These are phyloP conservation scores for Suaeda aralocaspica DNA, from an alignment of 148 eudicot species.

Conservation along the genomic window DNA sequence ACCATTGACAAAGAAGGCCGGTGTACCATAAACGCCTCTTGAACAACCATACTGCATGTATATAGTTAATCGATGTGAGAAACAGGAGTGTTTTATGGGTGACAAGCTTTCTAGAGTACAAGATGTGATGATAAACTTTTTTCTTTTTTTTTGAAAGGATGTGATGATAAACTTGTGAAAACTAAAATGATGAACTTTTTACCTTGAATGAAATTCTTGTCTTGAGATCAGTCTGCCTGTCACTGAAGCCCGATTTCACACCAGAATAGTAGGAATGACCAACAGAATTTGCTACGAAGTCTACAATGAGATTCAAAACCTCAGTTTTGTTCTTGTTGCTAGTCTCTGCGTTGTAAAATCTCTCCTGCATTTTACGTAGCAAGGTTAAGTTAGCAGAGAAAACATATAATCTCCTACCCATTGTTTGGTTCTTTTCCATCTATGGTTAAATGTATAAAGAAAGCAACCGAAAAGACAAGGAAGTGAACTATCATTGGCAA, in stretches of 20 bases:
- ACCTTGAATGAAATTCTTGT: slow-evolving; percentile 93
- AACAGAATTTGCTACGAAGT: slow-evolving; percentile 36
- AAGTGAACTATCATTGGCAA: neutral
- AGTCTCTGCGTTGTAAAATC: slow-evolving; percentile 52
- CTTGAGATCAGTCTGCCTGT: slow-evolving; percentile 46
- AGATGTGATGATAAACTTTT: too few species aligned
- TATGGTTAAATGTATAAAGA: neutral
- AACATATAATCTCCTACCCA: neutral
- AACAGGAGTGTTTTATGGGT: neutral
- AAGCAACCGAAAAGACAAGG: neutral
- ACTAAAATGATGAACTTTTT: slow-evolving; percentile 4
- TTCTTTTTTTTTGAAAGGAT: too few species aligned
- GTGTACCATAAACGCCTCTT: slow-evolving; percentile 78
- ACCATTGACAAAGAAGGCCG: slow-evolving; percentile 74
- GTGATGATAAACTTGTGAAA: too few species aligned
- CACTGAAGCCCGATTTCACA: slow-evolving; percentile 55
- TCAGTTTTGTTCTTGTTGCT: slow-evolving; percentile 42
- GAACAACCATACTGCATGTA: slow-evolving; percentile 73
- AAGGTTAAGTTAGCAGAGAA: neutral
- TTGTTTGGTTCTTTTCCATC: neutral
- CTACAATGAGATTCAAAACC: slow-evolving; percentile 32
- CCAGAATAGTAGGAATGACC: slow-evolving; percentile 40
- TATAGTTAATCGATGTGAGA: neutral
- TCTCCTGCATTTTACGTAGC: slow-evolving; percentile 38
- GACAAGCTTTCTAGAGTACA: neutral